Evolutionary conservation across 2,329 filamentous ascomycete species (phyloP).

Genomic region (Sporothrix luriei): DNA sequence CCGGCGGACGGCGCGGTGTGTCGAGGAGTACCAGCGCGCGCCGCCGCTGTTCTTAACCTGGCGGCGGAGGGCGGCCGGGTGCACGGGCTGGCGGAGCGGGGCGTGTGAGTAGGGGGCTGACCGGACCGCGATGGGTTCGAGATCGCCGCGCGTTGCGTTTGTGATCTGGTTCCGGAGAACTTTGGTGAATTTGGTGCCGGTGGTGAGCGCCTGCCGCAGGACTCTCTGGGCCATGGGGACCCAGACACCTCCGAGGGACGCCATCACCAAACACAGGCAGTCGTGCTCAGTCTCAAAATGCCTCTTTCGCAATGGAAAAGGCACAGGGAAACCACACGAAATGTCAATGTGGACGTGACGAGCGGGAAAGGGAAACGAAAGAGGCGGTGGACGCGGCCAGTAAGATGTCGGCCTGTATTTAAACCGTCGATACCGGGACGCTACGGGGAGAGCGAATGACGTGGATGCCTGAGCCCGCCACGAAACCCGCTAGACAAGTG

Average conservation of each 20-base stretch:
- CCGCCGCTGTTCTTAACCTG: slow-evolving; percentile 51
- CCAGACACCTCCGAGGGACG: slow-evolving; percentile 60
- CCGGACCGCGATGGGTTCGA: slow-evolving; percentile 52
- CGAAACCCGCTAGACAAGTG: slow-evolving; percentile 8
- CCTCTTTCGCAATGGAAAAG: not conserved
- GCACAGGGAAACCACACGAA: slow-evolving; percentile 19
- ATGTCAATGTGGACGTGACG: not conserved
- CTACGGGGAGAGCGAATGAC: slow-evolving; percentile 27
- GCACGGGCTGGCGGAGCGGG: slow-evolving; percentile 52
- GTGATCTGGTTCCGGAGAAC: slow-evolving; percentile 55
- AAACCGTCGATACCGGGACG: slow-evolving; percentile 22
- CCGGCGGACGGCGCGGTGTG: slow-evolving; percentile 46
- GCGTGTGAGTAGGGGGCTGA: slow-evolving; percentile 38
- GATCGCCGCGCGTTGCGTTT: slow-evolving; percentile 46
- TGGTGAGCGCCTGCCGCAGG: slow-evolving; percentile 53
- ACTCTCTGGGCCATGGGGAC: slow-evolving; percentile 59
- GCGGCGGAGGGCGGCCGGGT: slow-evolving; percentile 54
- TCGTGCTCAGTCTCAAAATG: slow-evolving; percentile 13
- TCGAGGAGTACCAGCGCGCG: slow-evolving; percentile 46
- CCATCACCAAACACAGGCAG: slow-evolving; percentile 48
- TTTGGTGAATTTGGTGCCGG: slow-evolving; percentile 52
- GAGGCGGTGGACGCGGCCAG: slow-evolving; percentile 14
- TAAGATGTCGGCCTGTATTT: slow-evolving; percentile 26
- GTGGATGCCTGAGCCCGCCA: slow-evolving; percentile 29
- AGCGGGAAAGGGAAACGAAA: not conserved